phyloP scores from a whole-genome alignment of 345 rosid genomes.

The Aegle marmelos region DNA sequence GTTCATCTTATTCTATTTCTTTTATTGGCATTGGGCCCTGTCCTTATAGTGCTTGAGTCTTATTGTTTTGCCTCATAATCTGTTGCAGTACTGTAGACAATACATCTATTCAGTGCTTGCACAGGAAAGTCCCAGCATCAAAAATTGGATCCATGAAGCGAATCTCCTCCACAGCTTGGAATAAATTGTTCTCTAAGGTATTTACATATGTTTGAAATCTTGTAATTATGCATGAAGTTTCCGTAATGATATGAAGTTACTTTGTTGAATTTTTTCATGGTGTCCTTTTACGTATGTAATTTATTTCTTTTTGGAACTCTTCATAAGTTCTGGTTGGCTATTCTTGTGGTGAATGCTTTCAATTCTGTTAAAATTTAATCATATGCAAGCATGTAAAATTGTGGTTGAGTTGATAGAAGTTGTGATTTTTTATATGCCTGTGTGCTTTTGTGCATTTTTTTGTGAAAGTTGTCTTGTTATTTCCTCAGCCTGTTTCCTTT shows the following conservation, averaged over 20 bases:
- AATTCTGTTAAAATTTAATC: background rate
- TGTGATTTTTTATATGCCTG: background rate
- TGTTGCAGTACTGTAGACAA: slow-evolving; percentile 68
- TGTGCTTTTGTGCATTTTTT: background rate
- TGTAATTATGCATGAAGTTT: background rate
- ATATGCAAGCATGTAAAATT: background rate
- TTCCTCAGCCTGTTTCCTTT: background rate
- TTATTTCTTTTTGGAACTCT: background rate
- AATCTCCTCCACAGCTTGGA: slow-evolving; percentile 73
- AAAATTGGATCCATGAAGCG: slow-evolving; percentile 77
- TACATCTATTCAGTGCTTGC: slow-evolving; percentile 67
- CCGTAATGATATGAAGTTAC: slow-evolving; percentile 10
- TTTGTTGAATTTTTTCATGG: background rate
- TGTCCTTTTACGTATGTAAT: no score
- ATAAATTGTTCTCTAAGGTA: slow-evolving; percentile 73
- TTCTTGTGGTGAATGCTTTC: background rate
- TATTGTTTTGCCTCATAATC: background rate
- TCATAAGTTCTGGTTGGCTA: background rate
- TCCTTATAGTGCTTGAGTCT: background rate
- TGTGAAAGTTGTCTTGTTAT: background rate
- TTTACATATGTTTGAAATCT: slow-evolving; percentile 8
- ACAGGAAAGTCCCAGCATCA: slow-evolving; percentile 76
- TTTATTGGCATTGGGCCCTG: background rate
- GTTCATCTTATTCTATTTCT: background rate
- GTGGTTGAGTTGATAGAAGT: background rate